A percentile compares a stretch with the other conserved stretches of the same genome.
phyloP scores from a whole-genome alignment of 148 eudicot genomes.

The Persicaria tinctoria region DNA sequence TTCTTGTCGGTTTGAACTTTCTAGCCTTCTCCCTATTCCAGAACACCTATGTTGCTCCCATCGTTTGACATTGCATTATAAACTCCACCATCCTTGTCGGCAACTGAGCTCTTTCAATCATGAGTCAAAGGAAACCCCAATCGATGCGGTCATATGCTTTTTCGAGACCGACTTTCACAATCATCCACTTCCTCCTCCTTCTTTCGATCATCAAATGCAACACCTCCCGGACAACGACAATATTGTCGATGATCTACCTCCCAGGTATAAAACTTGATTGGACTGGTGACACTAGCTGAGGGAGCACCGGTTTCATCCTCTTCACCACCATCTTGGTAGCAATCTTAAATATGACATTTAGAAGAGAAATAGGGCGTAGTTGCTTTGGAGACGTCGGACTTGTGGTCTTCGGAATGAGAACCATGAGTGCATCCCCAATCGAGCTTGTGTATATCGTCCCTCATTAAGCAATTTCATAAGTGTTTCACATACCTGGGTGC shows the following conservation, averaged over 20 bases:
- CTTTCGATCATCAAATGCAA: not conserved
- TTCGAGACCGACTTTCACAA: not conserved
- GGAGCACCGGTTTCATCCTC: not conserved
- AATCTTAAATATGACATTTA: not conserved
- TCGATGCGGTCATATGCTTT: not conserved
- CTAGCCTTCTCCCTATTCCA: not conserved
- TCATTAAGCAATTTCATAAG: not conserved
- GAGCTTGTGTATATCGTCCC: not conserved
- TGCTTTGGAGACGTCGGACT: not conserved
- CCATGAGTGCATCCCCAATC: not conserved
- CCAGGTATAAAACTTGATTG: not conserved
- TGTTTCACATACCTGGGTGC: not conserved
- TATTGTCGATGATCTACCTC: not conserved
- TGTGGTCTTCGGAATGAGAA: not conserved
- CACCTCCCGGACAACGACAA: not conserved
- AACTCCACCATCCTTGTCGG: not conserved
- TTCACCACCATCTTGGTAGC: not conserved
- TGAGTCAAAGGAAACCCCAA: not conserved
- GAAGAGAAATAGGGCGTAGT: not conserved
- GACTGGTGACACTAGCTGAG: not conserved
- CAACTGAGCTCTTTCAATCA: not conserved
- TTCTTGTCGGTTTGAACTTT: not conserved
- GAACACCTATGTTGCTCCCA: not conserved
- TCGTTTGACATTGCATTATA: not conserved
- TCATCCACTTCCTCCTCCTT: not conserved